Evolutionary conservation across 2,329 filamentous ascomycete genomes (phyloP), one percentile per base, ranked within the genome.

Genomic region (Diaporthe citrichinensis): DNA sequence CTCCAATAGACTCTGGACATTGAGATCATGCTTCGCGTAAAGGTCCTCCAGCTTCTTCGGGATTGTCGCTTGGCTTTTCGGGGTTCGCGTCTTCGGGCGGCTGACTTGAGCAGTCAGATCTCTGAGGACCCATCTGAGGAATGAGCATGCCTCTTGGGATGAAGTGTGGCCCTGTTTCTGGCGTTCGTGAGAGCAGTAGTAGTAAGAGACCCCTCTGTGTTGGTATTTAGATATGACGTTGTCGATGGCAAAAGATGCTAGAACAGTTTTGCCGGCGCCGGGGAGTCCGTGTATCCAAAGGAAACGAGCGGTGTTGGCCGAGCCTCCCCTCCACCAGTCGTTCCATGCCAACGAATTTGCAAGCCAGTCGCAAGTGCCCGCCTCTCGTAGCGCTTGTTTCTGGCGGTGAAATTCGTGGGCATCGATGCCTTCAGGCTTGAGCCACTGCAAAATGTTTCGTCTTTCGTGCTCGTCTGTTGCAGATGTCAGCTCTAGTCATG

Each of bases 141-240:
- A 68, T 53, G 15, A 53, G 31, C 46, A 20, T 20, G 65, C 4
- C n/a, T 68, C 65, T n/a, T 68, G 31, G 2, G 46, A 4, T 1
- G 67, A 41, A 15, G 49, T 34, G 36, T 41, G 12, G 28, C 67
- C 73, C 6, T 72, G 3, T 23, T 23, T 59, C 7, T 72, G 25
- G 46, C 69, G 73, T 17, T 46, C 67, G 5, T 75, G 73, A 10
- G 61, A 61, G 28, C 73, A 75, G 44, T 75, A 75, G 49, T 67
- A 75, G 67, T 65, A 61, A 9, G 67, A 55, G 36, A 51, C 39
- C 1, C 73, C 73, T 4, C 28, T 55, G 44, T 69, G 25, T 2
- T 39, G 15, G 20, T 41, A 49, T 9, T 23, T 17, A 1, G 8
- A 20, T 9, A 7, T 28, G 41, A 74, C 51, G 6, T 69, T 1